These are phyloP conservation scores for Beauveria rudraprayagi DNA, from an alignment of 2,329 filamentous ascomycete species.

Conservation along the genomic window DNA sequence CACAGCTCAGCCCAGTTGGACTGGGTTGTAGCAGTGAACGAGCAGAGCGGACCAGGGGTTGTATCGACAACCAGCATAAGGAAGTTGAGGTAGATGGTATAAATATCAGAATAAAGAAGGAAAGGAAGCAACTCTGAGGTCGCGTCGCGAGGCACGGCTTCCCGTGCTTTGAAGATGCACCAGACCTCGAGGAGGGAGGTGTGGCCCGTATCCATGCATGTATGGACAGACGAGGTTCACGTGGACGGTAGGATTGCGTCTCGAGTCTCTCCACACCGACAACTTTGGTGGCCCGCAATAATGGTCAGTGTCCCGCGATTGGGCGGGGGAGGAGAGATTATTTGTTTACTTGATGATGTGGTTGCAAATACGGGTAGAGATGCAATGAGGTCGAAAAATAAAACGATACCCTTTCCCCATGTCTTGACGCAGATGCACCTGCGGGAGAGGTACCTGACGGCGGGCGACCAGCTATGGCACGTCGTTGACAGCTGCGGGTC, in stretches of 20 bases:
- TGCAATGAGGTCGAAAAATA: neutral
- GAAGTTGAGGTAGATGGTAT: neutral
- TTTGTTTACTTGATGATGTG: neutral
- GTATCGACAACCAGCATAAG: neutral
- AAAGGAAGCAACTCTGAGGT: neutral
- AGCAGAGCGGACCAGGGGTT: neutral
- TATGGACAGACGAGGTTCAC: conserved; percentile 7
- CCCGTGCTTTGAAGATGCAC: neutral
- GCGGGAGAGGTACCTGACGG: neutral
- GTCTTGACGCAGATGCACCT: neutral
- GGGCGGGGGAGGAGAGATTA: neutral
- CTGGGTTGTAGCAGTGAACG: neutral
- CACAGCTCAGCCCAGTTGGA: neutral
- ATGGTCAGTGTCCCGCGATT: neutral
- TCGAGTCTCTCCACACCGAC: conserved; percentile 7
- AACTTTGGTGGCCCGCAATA: neutral
- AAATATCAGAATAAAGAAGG: neutral
- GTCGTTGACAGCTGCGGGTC: conserved; percentile 3
- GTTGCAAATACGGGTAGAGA: neutral
- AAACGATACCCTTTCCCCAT: neutral
- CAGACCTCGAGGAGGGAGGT: neutral
- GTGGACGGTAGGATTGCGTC: conserved; percentile 2
- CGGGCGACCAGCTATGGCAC: neutral
- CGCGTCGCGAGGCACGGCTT: neutral
- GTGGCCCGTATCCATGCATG: neutral